Conservation (phyloP, 202 grass and related monocot species). For the Panicum virgatum region DNA sequence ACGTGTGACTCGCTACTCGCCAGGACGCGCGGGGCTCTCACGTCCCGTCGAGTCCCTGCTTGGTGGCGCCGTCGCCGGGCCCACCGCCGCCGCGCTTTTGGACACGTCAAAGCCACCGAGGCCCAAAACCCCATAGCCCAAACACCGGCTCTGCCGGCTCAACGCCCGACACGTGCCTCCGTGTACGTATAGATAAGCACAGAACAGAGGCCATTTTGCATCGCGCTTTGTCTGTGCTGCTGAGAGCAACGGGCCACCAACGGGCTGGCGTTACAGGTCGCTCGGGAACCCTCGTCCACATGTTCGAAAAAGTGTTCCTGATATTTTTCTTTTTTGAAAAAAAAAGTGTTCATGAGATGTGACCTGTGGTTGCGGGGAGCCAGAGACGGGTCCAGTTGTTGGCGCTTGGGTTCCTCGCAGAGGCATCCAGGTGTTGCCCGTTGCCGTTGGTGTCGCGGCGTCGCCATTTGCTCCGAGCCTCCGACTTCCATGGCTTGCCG, state of each 20-base stretch:
- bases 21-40: too few relatives aligned
- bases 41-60: background rate
- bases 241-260: background rate
- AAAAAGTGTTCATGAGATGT: too few relatives aligned
- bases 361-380: too few relatives aligned
- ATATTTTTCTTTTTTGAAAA: too few relatives aligned
- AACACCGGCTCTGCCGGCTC: background rate
- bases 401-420: constrained; percentile 3
- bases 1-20: background rate
- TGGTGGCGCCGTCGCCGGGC: background rate
- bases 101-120: constrained; percentile 26
- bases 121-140: background rate
- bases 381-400: background rate
- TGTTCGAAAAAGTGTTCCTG: too few relatives aligned
- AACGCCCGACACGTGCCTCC: background rate
- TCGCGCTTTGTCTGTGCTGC: background rate
- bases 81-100: background rate
- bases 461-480: too few relatives aligned
- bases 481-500: background rate
- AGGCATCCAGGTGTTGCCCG: too few relatives aligned
- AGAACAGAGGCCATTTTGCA: background rate
- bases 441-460: too few relatives aligned
- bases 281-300: too few relatives aligned
- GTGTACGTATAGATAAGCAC: background rate
- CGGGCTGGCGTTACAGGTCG: too few relatives aligned